Evolutionary conservation across 768 basidiomycete species (phyloP).

Genomic region (Lactarius evosmus): DNA sequence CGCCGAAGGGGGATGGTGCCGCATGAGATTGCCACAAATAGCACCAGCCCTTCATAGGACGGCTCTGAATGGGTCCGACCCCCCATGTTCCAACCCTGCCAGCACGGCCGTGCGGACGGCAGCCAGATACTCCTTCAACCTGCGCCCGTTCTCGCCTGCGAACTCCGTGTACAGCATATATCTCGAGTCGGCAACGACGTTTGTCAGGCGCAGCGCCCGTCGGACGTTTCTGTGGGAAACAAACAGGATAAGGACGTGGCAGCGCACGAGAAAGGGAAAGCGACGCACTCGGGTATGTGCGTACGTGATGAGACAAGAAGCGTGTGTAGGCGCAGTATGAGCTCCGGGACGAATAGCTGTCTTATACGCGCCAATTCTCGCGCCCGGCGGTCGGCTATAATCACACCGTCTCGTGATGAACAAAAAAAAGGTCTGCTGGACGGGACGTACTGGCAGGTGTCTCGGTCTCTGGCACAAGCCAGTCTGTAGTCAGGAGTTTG

Average conservation of each 20-base stretch:
- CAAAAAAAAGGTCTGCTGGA: background rate
- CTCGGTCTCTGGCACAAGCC: slow-evolving; percentile 61
- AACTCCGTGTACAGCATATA: slow-evolving; percentile 75
- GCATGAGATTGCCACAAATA: background rate
- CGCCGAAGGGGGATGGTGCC: background rate
- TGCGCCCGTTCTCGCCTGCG: slow-evolving; percentile 53
- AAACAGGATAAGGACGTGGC: background rate
- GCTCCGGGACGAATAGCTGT: slow-evolving; percentile 85
- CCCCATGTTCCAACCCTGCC: slow-evolving; percentile 68
- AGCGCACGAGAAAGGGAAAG: background rate
- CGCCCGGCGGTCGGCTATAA: slow-evolving; percentile 49
- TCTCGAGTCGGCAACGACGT: slow-evolving; percentile 82
- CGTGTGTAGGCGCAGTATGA: slow-evolving; percentile 81
- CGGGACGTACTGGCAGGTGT: slow-evolving; percentile 3
- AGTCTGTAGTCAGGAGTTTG: slow-evolving; percentile 72
- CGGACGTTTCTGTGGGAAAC: slow-evolving; percentile 61
- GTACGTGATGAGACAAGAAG: slow-evolving; percentile 62
- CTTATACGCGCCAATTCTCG: slow-evolving; percentile 77
- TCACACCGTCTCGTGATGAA: slow-evolving; percentile 12
- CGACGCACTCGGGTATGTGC: slow-evolving; percentile 61
- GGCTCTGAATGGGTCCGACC: slow-evolving; percentile 67
- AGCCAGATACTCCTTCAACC: slow-evolving; percentile 69
- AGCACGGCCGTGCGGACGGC: slow-evolving; percentile 73
- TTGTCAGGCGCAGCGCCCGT: slow-evolving; percentile 71
- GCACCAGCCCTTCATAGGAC: slow-evolving; percentile 21